phyloP scores from a whole-genome alignment of 352 stramenopile genomes.

The Pythium utonaiense region DNA sequence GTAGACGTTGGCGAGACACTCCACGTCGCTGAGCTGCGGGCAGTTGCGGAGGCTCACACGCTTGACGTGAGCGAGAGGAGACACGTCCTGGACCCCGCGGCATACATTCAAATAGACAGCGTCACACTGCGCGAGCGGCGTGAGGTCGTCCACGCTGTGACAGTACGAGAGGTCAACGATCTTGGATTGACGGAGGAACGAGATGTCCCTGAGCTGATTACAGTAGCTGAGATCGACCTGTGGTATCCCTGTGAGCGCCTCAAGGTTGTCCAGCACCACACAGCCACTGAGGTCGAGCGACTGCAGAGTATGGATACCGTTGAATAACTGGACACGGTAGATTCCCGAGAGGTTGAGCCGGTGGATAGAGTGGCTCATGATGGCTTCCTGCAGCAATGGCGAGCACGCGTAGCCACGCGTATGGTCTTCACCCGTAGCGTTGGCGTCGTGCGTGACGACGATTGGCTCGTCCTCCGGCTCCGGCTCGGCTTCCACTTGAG shows the following conservation, averaged over 20 bases:
- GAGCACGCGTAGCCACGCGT: slow-evolving; percentile 29
- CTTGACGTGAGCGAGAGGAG: slow-evolving; percentile 33
- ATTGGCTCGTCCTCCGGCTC: slow-evolving; percentile 14
- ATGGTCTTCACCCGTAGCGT: slow-evolving; percentile 13
- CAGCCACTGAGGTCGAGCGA: slow-evolving; percentile 62
- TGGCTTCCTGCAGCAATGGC: slow-evolving; percentile 26
- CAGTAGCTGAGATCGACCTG: slow-evolving; percentile 71
- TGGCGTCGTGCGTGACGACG: slow-evolving; percentile 18
- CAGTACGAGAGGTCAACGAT: slow-evolving; percentile 69
- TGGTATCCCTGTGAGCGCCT: slow-evolving; percentile 33
- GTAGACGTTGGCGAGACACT: slow-evolving; percentile 36
- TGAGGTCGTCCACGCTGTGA: slow-evolving; percentile 47
- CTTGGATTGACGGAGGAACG: slow-evolving; percentile 34
- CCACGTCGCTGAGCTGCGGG: slow-evolving; percentile 44
- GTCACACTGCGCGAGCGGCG: slow-evolving; percentile 38
- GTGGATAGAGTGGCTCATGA: slow-evolving; percentile 27
- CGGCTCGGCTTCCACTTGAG: background rate
- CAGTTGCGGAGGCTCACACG: slow-evolving; percentile 59
- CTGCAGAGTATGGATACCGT: slow-evolving; percentile 42
- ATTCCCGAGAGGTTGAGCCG: slow-evolving; percentile 50
- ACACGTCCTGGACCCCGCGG: slow-evolving; percentile 44
- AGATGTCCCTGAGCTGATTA: slow-evolving; percentile 46
- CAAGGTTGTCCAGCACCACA: slow-evolving; percentile 38
- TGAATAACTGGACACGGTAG: slow-evolving; percentile 45
- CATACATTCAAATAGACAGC: slow-evolving; percentile 67